These are phyloP conservation scores for Tolypocladium nubicola DNA, from an alignment of 2,329 filamentous ascomycete genomes.

Conservation along the genomic window DNA sequence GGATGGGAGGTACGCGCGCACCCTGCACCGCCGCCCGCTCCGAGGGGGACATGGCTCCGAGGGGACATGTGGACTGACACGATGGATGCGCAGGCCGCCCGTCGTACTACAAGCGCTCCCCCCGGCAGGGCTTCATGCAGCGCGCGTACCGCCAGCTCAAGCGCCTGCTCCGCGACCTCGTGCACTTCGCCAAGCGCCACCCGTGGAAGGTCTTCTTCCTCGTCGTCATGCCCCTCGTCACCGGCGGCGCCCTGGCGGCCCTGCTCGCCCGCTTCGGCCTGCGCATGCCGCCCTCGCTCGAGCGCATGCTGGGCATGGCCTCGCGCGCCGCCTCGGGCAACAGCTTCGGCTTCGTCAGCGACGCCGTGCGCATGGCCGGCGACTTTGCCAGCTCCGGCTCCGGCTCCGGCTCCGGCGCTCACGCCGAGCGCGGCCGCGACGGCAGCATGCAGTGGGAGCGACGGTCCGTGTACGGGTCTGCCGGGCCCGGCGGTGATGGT, in stretches of 20 bases:
- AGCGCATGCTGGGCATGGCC: conserved; percentile 46
- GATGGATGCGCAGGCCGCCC: conserved; percentile 30
- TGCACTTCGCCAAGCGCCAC: conserved; percentile 71
- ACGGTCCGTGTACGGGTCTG: conserved; percentile 18
- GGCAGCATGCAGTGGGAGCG: conserved; percentile 28
- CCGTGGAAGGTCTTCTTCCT: conserved; percentile 81
- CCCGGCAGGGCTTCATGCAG: conserved; percentile 67
- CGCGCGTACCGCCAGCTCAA: conserved; percentile 66
- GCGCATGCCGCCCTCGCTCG: conserved; percentile 54
- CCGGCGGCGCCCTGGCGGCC: conserved; percentile 69
- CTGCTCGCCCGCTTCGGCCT: conserved; percentile 73
- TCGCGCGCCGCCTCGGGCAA: conserved; percentile 37
- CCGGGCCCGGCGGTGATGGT: conserved; percentile 13
- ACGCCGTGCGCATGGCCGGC: conserved; percentile 44
- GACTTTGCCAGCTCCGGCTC: conserved; percentile 14
- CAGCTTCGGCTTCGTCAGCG: conserved; percentile 36
- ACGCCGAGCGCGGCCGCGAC: conserved; percentile 23
- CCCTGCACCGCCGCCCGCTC: no score
- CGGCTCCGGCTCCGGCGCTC: conserved; percentile 5
- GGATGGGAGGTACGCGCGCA: conserved; percentile 15
- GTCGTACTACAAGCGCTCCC: conserved; percentile 70
- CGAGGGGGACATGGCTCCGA: background rate
- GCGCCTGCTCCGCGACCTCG: conserved; percentile 68
- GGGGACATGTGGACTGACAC: background rate
- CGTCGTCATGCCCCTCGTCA: conserved; percentile 79